Evolutionary conservation across 305 asterid genomes (phyloP).

Genomic region (Striga hermonthica): DNA sequence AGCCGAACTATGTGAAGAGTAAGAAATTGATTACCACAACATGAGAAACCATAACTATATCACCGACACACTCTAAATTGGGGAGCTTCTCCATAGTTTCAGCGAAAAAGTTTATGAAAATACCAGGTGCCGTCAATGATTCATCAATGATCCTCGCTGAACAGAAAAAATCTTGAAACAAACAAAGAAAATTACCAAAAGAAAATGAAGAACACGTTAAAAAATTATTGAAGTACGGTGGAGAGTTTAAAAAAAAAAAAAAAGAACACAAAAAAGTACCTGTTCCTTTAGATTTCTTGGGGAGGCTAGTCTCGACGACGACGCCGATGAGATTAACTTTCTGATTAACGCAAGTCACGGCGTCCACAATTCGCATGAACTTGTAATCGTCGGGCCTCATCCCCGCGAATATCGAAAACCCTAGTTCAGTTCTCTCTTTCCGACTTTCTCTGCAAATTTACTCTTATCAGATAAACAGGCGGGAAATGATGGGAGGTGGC

Average conservation of each 20-base stretch:
- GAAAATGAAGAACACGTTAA: background rate
- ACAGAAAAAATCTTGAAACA: constrained; percentile 55
- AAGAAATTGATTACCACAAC: constrained; percentile 50
- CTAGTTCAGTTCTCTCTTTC: constrained; percentile 2
- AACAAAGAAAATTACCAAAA: constrained; percentile 1
- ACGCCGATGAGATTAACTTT: constrained; percentile 66
- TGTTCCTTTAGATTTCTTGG: constrained; percentile 61
- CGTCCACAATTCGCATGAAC: constrained; percentile 55
- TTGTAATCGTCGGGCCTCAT: constrained; percentile 51
- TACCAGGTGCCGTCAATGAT: constrained; percentile 49
- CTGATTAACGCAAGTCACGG: constrained; percentile 53
- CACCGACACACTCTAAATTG: constrained; percentile 52
- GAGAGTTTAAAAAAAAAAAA: background rate
- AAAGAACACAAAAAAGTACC: constrained; percentile 51
- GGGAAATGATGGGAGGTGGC: too few relatives aligned
- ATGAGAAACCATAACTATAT: constrained; percentile 51
- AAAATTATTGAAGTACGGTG: background rate
- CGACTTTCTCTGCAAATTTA: too few relatives aligned
- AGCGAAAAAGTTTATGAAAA: constrained; percentile 46
- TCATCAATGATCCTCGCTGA: constrained; percentile 54
- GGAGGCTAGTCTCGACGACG: constrained; percentile 53
- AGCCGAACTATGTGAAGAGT: background rate
- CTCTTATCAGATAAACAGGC: too few relatives aligned
- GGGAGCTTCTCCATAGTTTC: constrained; percentile 67
- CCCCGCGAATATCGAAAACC: constrained; percentile 30